Base-by-base conservation (phyloP, 805 yeast genomes). In the Yamadazyma philogaea region DNA sequence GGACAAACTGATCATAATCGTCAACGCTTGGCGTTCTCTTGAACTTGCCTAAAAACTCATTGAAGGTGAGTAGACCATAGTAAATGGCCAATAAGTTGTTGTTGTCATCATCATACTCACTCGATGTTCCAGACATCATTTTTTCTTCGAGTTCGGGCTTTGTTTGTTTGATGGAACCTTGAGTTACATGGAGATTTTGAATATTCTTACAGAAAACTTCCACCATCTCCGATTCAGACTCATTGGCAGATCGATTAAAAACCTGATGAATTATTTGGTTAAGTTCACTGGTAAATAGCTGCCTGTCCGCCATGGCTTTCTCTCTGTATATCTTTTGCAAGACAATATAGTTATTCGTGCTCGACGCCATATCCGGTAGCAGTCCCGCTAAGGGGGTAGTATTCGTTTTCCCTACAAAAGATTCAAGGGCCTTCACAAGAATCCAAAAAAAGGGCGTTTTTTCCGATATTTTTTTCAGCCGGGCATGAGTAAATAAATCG, bases 351-450 rank as follows among this genome's bases (percentile, higher is more conserved):
- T 68, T 68, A 7, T 63, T 60, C 0, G 96, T 82, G 47, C 81
- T 79, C 0, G 96, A 78, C 16, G 86, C 84, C 96, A 91, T 91
- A 58, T 90, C 98, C 0, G 96, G 96, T 5, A 90, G 56, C 0
- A 66, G 74, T 0, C 95, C 96, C 2, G 82, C 71, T 1, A 87
- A 60, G 0, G 96, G 96, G n/a, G 87, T 65, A 1, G 67, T 63
- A 14, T 59, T 54, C 17, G 65, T 60, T 31, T 35, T 33, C 0
- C 39, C 47, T 0, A 79, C 70, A 57, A 80, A 88, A 6, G 50
- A 46, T 33, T 71, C 64, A 38, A 87, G 64, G 0, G 89, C 84
- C 31, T 60, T 63, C 0, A 76, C 69, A 15, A 78, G 69, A 2
- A 75, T 57, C 96, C 95, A 88, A 54, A 86, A 86, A 4, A 66